Base-by-base conservation (phyloP, 2,329 filamentous ascomycete species). In the Neopestalotiopsis rosae region DNA sequence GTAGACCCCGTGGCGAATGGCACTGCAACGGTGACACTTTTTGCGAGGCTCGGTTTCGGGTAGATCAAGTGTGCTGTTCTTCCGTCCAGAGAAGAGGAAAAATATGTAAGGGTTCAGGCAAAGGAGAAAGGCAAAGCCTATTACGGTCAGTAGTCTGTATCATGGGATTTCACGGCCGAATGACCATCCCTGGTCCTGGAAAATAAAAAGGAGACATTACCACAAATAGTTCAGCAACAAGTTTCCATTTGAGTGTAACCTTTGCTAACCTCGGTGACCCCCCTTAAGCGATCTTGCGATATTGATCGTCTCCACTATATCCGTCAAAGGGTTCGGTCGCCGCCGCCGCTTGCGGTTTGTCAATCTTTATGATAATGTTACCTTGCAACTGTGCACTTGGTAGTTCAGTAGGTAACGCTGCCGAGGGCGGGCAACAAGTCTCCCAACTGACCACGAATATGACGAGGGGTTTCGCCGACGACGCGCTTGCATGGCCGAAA, bases 161-260 rank as follows among this genome's bases (percentile, higher is more conserved):
- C n/a, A 17, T 10, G 45, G 20, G 24, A 28, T 28, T 52, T 20
- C 45, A 52, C n/a, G 17, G 45, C n/a, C 20, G 17, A 13, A 52
- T 2, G 45, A 52, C 45, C 24, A 28, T 28, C 24, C 45, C 45
- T 3, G 45, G 45, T n/a, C 45, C 45, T 52, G 45, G 45, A 52
- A 49, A 52, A 52, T 52, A 52, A 24, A 28, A 59, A 59, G 57
- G 57, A 59, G 57, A 30, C 13, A 52, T 52, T 52, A 52, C 45
- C 45, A 52, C 45, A 52, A 52, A 52, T 52, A 52, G 45, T 52
- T 52, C 45, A 52, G 45, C 45, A n/a, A 52, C 34, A 4, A 59
- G 57, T 59, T 59, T 59, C 59, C 32, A 40, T 34, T 52, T 62
- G 59, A 40, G 34, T 62, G 59, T 12, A 62, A 40, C 34, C n/a